Conservation (phyloP, 345 rosid genomes). For the Stellera chamaejasme region DNA sequence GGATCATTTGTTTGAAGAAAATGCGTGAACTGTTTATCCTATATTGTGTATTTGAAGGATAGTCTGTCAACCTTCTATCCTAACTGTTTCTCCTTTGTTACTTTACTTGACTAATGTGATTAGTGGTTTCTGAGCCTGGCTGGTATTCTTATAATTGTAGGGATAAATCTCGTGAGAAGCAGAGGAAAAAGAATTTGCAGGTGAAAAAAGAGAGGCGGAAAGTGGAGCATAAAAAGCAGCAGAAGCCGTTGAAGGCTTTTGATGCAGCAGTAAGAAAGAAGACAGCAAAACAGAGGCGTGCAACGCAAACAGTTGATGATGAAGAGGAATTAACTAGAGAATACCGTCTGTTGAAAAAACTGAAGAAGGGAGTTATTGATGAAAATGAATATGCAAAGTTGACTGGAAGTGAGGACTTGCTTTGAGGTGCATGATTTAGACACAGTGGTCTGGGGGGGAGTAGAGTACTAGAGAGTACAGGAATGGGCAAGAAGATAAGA, state of each 20-base stretch:
- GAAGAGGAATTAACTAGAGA: conserved; percentile 63
- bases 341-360: conserved; percentile 54
- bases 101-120: background rate
- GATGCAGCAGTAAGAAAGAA: conserved; percentile 37
- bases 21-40: too few relatives aligned
- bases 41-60: too few relatives aligned
- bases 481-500: too few relatives aligned
- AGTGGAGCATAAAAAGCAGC: conserved; percentile 32
- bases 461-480: too few relatives aligned
- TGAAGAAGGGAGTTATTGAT: conserved; percentile 55
- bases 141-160: conserved; percentile 18
- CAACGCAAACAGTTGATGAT: conserved; percentile 67
- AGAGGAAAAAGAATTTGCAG: conserved; percentile 59
- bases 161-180: conserved; percentile 86
- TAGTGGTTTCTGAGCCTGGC: background rate
- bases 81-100: background rate
- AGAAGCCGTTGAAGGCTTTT: conserved; percentile 32
- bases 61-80: background rate
- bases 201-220: conserved; percentile 45
- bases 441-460: too few relatives aligned
- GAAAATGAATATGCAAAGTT: conserved; percentile 66
- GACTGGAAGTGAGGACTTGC: conserved; percentile 62
- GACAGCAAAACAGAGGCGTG: conserved; percentile 80
- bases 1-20: too few relatives aligned
- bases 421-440: conserved; percentile 18